These are phyloP conservation scores for Candida mattraensis DNA, from an alignment of 805 yeast species.

Conservation along the genomic window DNA sequence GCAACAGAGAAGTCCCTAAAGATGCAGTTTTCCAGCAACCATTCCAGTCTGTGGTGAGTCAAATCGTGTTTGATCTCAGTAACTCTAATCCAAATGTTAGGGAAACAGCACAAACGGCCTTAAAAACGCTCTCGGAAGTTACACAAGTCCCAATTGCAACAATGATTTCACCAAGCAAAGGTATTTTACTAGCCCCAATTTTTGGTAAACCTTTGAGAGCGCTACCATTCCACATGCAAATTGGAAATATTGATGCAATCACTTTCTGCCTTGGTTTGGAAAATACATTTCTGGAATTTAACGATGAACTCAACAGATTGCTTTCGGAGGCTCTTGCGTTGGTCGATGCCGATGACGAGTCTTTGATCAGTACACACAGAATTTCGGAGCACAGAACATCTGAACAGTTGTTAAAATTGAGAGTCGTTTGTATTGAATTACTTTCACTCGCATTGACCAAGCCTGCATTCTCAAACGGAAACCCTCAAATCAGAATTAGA, in stretches of 20 bases:
- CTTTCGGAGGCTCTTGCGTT: conserved; percentile 88
- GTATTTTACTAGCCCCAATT: conserved; percentile 82
- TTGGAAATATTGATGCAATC: conserved; percentile 97
- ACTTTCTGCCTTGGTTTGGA: conserved; percentile 84
- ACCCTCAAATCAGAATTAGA: conserved; percentile 68
- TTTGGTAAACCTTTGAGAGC: conserved; percentile 97
- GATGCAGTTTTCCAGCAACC: conserved; percentile 68
- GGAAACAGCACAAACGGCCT: conserved; percentile 72
- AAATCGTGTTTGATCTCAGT: conserved; percentile 88
- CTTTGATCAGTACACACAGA: conserved; percentile 83
- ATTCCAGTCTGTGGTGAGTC: conserved; percentile 80
- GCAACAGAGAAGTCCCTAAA: conserved; percentile 61
- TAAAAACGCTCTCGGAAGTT: conserved; percentile 65
- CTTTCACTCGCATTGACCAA: conserved; percentile 81
- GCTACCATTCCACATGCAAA: conserved; percentile 97
- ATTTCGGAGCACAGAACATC: conserved; percentile 85
- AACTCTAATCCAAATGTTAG: conserved; percentile 84
- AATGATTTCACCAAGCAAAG: conserved; percentile 80
- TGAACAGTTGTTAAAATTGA: conserved; percentile 79
- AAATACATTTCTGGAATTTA: conserved; percentile 77
- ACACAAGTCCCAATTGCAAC: conserved; percentile 69
- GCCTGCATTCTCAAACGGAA: conserved; percentile 74
- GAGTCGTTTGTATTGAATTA: conserved; percentile 86
- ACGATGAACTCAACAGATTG: conserved; percentile 84
- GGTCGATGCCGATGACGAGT: conserved; percentile 97